Evolutionary conservation across 78 protist species (phyloP).

Genomic region (Dictyostelium brefeldianum): DNA sequence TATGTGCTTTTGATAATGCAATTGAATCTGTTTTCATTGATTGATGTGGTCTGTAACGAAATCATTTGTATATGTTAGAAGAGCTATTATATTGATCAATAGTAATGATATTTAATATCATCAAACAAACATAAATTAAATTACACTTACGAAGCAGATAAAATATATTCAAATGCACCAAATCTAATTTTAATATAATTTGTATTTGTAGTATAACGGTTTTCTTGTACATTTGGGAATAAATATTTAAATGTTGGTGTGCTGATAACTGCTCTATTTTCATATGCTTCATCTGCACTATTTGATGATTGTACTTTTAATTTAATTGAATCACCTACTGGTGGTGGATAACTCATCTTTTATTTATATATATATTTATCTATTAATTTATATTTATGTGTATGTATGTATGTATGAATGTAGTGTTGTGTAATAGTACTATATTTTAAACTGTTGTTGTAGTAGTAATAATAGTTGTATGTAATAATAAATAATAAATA

Average conservation of each 20-base stretch:
- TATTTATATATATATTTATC: not conserved
- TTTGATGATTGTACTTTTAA: not conserved
- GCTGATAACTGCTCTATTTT: slow-evolving; percentile 6
- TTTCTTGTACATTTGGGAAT: slow-evolving; percentile 7
- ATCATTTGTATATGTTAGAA: not conserved
- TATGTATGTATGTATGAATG: not conserved
- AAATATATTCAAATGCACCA: not conserved
- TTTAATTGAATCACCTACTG: not conserved
- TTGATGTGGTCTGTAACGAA: not conserved
- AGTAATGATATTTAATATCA: no score
- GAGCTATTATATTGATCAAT: no score
- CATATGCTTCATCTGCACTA: slow-evolving; percentile 13
- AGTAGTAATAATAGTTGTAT: no score
- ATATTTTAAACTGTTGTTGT: no score
- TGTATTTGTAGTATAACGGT: slow-evolving; percentile 3
- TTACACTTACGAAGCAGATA: slow-evolving; percentile 47
- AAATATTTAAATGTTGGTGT: not conserved
- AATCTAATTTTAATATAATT: slow-evolving; percentile 18
- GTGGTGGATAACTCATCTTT: slow-evolving; percentile 19
- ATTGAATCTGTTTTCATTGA: slow-evolving; percentile 11
- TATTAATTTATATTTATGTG: not conserved
- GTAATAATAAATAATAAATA: no score
- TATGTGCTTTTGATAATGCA: slow-evolving; percentile 48
- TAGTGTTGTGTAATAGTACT: not conserved
- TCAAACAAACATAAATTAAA: no score